Evolutionary conservation across 2,329 filamentous ascomycete species (phyloP), one percentile per base, ranked within the genome.

Genomic region (Penicillium sp.): DNA sequence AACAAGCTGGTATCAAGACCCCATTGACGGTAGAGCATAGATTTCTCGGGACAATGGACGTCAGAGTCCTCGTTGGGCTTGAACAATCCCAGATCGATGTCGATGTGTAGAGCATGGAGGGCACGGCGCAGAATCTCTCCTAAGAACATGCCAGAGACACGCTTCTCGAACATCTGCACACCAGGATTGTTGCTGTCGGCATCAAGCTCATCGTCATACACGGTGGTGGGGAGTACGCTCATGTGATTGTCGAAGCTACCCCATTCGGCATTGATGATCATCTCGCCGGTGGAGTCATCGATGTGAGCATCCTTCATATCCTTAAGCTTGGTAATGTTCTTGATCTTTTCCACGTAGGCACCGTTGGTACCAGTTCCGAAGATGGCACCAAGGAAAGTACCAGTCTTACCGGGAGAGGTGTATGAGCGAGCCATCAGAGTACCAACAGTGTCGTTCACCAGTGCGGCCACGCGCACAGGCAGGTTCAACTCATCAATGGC

Each of bases 241-340:
- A 97, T 84, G 64, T 89, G 84, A 76, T 97, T 97, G 76, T 99
- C 94, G 68, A 99, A 99, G 53, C 91, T 96, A 58, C 94, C 94
- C 94, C 94, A 99, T 77, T 99, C 94, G 0, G 90, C 93, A 77
- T 99, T 99, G 76, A 99, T 84, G 55, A 99, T 91, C 94, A 99
- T 99, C 65, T 95, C 85, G 48, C 92, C 91, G 0, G 92, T 95
- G 8, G 85, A 85, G 45, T 79, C 80, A 74, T 97, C 91, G 64
- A 89, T 94, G 38, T 78, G 72, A 2, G 68, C 66, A 56, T 80
- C 77, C 53, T 88, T 77, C 14, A 83, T 77, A 40, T 73, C 62
- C 42, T 76, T 74, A 66, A 87, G 78, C 79, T 97, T 99, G 69
- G 86, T 91, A 67, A 97, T 84, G 62, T 91, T 92, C 65, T 82